Evolutionary conservation across 2,329 filamentous ascomycete species (phyloP), one percentile per base, ranked within the genome.

Genomic region (Cordyceps militaris): DNA sequence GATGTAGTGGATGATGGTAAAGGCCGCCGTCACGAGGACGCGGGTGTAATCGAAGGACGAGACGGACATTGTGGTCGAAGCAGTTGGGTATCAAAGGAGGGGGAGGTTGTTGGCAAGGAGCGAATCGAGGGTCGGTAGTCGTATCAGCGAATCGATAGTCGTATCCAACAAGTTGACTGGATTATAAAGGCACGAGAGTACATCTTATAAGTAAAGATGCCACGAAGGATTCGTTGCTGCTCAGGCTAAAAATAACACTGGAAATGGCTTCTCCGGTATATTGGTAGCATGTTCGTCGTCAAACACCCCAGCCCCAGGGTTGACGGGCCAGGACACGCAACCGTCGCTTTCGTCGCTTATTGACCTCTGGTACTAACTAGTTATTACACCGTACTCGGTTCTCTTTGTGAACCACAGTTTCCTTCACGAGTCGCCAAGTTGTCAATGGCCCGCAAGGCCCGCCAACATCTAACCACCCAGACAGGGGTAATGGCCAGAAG

Each of bases 1-100:
- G 28, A 59, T 42, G 57, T 59, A 59, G 43, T 59, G 57, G 3
- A 38, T 34, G 10, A 47, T 43, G 26, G 53, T 32, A 14, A 48
- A 36, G 14, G 8, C 36, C 23, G 28, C 21, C 21, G 30, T 56
- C 30, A 30, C 53, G 10, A 38, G 6, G 16, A 19, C 21, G 13
- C 43, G 28, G 42, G 42, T 38, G 16, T 46, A 55, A 10, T 46
- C 40, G 14, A 28, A 34, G 9, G 13, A 55, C 36, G 42, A 55
- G 19, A 19, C 52, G 30, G 23, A 32, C 2, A 36, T 28, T 32
- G n/a, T 38, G 42, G 30, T 55, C 16, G 14, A 24, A 23, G 40
- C 28, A 30, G 30, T 19, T 7, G 40, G 32, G 51, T 26, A 44
- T 54, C n/a, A 26, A 38, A 24, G 13, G 23, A 50, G 13, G 10